A percentile compares a stretch with the other conserved stretches of the same genome.
Evolutionary conservation across 108 stramenopile genomes (phyloP).

Genomic region (Nitzschia putrida): DNA sequence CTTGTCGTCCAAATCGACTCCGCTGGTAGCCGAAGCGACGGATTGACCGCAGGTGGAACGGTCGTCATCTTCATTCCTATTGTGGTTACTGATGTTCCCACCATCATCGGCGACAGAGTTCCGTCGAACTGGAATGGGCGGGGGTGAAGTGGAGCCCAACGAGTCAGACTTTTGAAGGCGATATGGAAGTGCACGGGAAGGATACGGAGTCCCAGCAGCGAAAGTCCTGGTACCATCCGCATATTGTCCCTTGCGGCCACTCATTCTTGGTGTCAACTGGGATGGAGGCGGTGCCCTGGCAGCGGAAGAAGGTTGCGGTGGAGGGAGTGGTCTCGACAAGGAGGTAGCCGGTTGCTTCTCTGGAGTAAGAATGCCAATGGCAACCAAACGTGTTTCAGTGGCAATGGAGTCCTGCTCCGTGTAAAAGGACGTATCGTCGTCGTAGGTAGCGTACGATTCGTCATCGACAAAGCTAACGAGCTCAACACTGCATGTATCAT

Average conservation of each 20-base stretch:
- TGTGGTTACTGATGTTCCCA: no score
- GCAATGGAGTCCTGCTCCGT: not conserved
- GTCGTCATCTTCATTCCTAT: no score
- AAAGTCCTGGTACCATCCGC: no score
- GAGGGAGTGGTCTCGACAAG: not conserved
- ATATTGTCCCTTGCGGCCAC: no score
- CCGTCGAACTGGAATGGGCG: not conserved
- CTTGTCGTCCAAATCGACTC: slow-evolving; percentile 37
- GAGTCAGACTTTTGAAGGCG: slow-evolving; percentile 12
- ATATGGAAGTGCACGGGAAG: no score
- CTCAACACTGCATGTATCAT: not conserved
- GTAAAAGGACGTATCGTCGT: not conserved
- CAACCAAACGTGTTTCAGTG: slow-evolving; percentile 9
- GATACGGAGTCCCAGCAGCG: no score
- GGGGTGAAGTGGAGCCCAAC: not conserved
- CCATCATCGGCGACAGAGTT: no score
- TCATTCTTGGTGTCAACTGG: no score
- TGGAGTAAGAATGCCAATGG: slow-evolving; percentile 13
- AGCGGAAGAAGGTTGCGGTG: no score
- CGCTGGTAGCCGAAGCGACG: slow-evolving; percentile 17
- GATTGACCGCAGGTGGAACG: not conserved
- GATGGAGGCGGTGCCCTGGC: no score
- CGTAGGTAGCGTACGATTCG: not conserved
- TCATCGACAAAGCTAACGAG: not conserved
- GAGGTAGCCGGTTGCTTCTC: not conserved